These are phyloP conservation scores for Paraphaeosphaeria sporulosa DNA, from an alignment of 2,329 filamentous ascomycete genomes.

Conservation along the genomic window DNA sequence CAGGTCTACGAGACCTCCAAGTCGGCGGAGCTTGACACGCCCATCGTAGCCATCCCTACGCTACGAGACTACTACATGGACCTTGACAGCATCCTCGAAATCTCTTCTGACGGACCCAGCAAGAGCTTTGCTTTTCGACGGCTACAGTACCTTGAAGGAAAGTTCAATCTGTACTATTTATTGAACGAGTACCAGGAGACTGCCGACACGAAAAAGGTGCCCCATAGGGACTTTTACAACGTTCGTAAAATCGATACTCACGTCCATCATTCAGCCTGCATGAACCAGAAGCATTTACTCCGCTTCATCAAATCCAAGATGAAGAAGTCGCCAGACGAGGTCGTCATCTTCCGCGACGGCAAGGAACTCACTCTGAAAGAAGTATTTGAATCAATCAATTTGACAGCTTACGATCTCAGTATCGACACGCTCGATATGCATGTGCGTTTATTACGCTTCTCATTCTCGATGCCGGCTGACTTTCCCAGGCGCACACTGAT, in stretches of 20 bases:
- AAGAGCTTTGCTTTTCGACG: constrained; percentile 97
- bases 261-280: constrained; percentile 98
- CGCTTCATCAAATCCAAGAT: constrained; percentile 99
- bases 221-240: constrained; percentile 98
- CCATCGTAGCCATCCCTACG: constrained; percentile 85
- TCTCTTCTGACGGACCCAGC: constrained; percentile 94
- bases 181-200: constrained; percentile 98
- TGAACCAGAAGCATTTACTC: constrained; percentile 98
- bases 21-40: constrained; percentile 68
- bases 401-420: constrained; percentile 96
- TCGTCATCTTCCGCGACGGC: constrained; percentile 89
- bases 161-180: constrained; percentile 92
- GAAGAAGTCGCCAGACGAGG: constrained; percentile 96
- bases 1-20: constrained; percentile 83
- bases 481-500: constrained; percentile 82
- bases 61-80: constrained; percentile 97
- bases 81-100: constrained; percentile 81
- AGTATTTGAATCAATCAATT: constrained; percentile 96
- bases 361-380: constrained; percentile 90
- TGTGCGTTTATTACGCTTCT: constrained; percentile 59
- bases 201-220: constrained; percentile 96
- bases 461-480: constrained; percentile 18
- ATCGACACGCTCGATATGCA: constrained; percentile 99
- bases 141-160: constrained; percentile 93
- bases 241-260: constrained; percentile 98